phyloP scores from a whole-genome alignment of 208 protist species.

The Trypanosoma cruzi region DNA sequence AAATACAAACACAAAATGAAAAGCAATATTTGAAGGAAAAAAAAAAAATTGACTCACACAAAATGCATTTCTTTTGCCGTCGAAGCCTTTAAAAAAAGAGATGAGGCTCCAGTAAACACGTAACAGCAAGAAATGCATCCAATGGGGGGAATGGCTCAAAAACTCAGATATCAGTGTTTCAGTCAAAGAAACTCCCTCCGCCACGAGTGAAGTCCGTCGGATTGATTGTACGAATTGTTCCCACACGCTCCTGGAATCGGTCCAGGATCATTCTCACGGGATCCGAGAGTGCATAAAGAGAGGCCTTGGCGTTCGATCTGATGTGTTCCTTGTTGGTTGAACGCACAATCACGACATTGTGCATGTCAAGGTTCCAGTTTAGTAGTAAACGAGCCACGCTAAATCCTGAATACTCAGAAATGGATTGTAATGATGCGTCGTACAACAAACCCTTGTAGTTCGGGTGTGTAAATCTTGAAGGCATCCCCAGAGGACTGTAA shows the following conservation, averaged over 20 bases:
- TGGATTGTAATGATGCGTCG: conserved; percentile 39
- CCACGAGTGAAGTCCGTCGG: conserved; percentile 56
- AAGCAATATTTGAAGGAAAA: not conserved
- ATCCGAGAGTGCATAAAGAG: conserved; percentile 64
- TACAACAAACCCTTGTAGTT: conserved; percentile 50
- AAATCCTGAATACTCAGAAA: conserved; percentile 74
- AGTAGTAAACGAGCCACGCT: conserved; percentile 67
- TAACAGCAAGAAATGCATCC: not conserved
- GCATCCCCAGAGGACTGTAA: conserved; percentile 87
- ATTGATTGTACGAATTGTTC: conserved; percentile 73
- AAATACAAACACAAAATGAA: conserved; percentile 6
- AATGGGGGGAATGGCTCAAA: not conserved
- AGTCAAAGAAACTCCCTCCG: conserved; percentile 64
- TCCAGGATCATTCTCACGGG: conserved; percentile 59
- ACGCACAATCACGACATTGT: conserved; percentile 85
- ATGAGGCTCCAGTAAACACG: not conserved
- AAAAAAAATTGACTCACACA: not conserved
- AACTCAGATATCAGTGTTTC: not conserved
- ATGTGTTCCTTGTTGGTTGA: conserved; percentile 82
- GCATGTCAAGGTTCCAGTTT: conserved; percentile 79
- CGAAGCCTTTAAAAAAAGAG: too few species aligned
- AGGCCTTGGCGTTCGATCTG: conserved; percentile 82
- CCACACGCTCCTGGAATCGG: conserved; percentile 42
- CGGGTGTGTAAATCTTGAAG: conserved; percentile 64
- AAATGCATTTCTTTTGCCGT: too few species aligned